Evolutionary conservation across 305 asterid genomes (phyloP), one percentile per base, ranked within the genome.

Genomic region (Fraxinus latifolia): DNA sequence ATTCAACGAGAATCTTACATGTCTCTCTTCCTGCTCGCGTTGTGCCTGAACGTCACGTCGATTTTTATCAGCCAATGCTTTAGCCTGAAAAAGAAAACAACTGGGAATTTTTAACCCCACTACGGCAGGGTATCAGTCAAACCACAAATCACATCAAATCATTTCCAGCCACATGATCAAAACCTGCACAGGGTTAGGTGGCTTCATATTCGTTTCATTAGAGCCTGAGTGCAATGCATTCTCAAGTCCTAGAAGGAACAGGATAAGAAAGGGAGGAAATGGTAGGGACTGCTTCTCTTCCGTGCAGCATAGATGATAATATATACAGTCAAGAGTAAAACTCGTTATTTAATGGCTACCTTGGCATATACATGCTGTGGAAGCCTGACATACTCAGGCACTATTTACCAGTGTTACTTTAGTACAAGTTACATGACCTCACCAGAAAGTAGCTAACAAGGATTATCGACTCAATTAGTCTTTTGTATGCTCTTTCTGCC

Each of bases 61-160:
- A 85, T 91, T 95, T 90, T 94, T 95, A 89, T 89, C 95, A 85
- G 90, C 93, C 86, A 94, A 91, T 75, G 97, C 99, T 88, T 87
- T 89, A 84, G 92, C 96, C 99, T 95, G 91, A 76, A 83, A 85
- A 14, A 14, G 79, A 74, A 58, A 79, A 77, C 9, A 37, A 31
- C 7, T 32, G 2, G 23, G 62, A 47, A 76, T 53, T 79, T 12
- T 78, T 62, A 81, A 58, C 65, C 37, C 55, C 74, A 79, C 17
- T 21, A 42, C 19, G 80, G 34, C 74, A 78, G 77, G 68, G 79
- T 29, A 62, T 29, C 34, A 17, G n/a, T 29, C 19, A 53, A 27
- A 74, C 76, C 53, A 36, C 7, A 79, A 53, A 60, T 37, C 55
- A 15, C 82, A 76, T 21, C 33, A 65, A 53, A 29, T 33, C 36